Evolutionary conservation across 2,329 filamentous ascomycete genomes (phyloP), one percentile per base, ranked within the genome.

Genomic region (Exophiala mesophila): DNA sequence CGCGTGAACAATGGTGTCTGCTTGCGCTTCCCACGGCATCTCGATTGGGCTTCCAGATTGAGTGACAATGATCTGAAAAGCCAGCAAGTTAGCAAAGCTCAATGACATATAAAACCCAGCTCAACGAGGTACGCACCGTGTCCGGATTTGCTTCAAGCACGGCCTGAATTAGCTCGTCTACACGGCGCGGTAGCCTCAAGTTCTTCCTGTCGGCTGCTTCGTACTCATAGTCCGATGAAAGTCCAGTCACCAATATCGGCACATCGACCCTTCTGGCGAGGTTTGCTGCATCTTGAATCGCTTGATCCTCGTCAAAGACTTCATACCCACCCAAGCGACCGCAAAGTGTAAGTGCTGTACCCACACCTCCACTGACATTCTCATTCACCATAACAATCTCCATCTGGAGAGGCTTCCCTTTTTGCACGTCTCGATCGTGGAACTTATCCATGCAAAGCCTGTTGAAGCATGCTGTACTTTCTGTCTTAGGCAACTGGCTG

Each of bases 181-280:
- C 15, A 3, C 32, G 7, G 5, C 63, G 71, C 32, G 76, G 76
- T 1, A 79, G 63, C 41, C 75, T 70, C 74, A 78, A 75, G 57
- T 67, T 66, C 5, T 67, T 63, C 40, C 76, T 71, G 53, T 79
- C 76, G 24, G 76, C 70, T 20, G 83, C 83, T 64, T 88, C 85
- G 0, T 80, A 82, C 60, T 89, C 85, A 83, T 84, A 89, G 58
- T 89, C 85, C 21, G 76, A 76, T 55, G 87, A 88, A 32, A 90
- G 73, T 2, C 86, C 86, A 2, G 81, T 81, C 57, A 85, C 83
- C 39, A 90, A 70, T 49, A 92, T 74, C 33, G 88, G 85, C 56
- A 88, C 82, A 41, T 89, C 84, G 1, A 81, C 80, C 23, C 75
- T 71, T 57, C 72, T 74, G 19, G 86, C 86, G 7, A 83, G 69